These are phyloP conservation scores for Penicillium dipodomyicola DNA, from an alignment of 495 filamentous ascomycete species.

Conservation along the genomic window DNA sequence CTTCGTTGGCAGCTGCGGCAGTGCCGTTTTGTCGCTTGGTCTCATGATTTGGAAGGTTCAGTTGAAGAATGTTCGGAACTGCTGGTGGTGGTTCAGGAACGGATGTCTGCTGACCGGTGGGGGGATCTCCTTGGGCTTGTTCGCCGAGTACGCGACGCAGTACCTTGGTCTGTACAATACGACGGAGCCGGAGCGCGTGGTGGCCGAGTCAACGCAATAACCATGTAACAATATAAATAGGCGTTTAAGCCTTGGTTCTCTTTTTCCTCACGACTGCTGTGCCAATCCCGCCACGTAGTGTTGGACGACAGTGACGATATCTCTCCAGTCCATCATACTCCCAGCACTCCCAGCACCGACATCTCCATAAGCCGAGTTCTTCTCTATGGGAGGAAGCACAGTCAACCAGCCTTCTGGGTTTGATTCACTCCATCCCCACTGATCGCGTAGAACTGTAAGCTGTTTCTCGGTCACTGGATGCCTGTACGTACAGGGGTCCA, in stretches of 20 bases:
- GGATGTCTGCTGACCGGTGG: slow-evolving; percentile 69
- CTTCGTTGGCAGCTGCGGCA: slow-evolving; percentile 80
- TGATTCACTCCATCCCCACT: slow-evolving; percentile 58
- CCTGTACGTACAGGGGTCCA: slow-evolving; percentile 91
- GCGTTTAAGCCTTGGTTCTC: background rate
- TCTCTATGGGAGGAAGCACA: slow-evolving; percentile 65
- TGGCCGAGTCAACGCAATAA: slow-evolving; percentile 14
- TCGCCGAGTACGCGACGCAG: slow-evolving; percentile 59
- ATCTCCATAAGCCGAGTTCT: slow-evolving; percentile 80
- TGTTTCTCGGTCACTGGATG: slow-evolving; percentile 78
- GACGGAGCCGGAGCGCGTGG: background rate
- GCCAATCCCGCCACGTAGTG: slow-evolving; percentile 17
- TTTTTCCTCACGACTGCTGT: background rate
- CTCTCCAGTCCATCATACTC: slow-evolving; percentile 74
- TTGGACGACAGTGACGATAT: slow-evolving; percentile 65
- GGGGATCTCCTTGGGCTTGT: slow-evolving; percentile 59
- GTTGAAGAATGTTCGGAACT: slow-evolving; percentile 77
- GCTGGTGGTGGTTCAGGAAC: slow-evolving; percentile 96
- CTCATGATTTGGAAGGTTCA: slow-evolving; percentile 89
- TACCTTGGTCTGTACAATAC: slow-evolving; percentile 32
- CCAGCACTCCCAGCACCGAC: slow-evolving; percentile 67
- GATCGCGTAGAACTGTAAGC: slow-evolving; percentile 63
- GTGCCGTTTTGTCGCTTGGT: slow-evolving; percentile 69
- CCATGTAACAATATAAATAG: slow-evolving; percentile 7
- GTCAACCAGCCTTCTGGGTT: slow-evolving; percentile 67